phyloP scores from a whole-genome alignment of 257 asterid species.

The Scutellaria barbata region DNA sequence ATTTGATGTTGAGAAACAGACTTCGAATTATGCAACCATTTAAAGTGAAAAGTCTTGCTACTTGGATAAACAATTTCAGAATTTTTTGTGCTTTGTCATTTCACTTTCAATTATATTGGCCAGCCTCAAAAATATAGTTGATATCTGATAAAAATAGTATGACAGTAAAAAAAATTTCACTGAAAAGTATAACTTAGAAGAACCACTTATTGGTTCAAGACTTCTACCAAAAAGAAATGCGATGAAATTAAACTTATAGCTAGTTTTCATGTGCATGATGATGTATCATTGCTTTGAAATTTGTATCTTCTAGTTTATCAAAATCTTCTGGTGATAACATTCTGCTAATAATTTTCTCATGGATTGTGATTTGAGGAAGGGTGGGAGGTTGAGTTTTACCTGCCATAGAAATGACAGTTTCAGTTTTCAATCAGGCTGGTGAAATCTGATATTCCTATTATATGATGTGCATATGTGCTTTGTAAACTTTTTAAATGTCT shows the following conservation, averaged over 20 bases:
- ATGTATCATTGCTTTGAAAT: background rate
- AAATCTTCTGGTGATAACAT: background rate
- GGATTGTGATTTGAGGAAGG: background rate
- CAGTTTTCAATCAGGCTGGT: background rate
- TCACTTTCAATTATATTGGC: no score
- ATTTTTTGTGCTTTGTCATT: background rate
- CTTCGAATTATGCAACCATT: background rate
- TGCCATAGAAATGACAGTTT: constrained; percentile 1
- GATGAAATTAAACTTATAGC: background rate
- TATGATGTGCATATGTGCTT: background rate
- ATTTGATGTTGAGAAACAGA: constrained; percentile 26
- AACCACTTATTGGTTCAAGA: background rate
- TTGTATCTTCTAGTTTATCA: background rate
- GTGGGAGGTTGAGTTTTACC: background rate
- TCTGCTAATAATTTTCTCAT: background rate
- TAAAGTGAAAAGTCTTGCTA: background rate
- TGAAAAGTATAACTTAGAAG: background rate
- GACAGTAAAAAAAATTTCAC: no score
- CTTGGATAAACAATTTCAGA: background rate
- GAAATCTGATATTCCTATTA: background rate
- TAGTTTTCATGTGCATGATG: constrained; percentile 9
- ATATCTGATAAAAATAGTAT: background rate
- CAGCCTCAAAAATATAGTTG: background rate
- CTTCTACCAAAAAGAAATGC: background rate
- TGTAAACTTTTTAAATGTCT: background rate